These are phyloP conservation scores for Hirsutella thompsonii DNA, from an alignment of 2,329 filamentous ascomycete genomes.

Conservation along the genomic window DNA sequence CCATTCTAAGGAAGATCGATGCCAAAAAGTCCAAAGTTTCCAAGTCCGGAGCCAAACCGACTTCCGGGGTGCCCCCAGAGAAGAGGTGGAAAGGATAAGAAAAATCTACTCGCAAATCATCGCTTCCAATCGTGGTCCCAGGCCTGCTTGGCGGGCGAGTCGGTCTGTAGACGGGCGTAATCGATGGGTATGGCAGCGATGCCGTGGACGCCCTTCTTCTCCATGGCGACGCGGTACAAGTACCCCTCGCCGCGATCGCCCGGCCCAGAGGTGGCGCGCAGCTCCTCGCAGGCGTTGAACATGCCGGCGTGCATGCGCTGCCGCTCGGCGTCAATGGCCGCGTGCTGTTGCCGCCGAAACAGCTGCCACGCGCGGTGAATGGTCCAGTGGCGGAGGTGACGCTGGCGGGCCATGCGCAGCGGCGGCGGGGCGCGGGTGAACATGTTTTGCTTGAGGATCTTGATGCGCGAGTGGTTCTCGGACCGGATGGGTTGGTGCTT, in stretches of 20 bases:
- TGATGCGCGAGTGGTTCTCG: conserved; percentile 28
- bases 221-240: conserved; percentile 78
- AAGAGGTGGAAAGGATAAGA: too few relatives aligned
- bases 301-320: conserved; percentile 74
- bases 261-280: conserved; percentile 48
- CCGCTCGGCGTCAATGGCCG: conserved; percentile 54
- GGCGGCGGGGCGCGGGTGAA: conserved; percentile 47
- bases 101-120: too few relatives aligned
- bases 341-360: conserved; percentile 56
- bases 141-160: conserved; percentile 63
- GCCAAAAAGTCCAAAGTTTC: too few relatives aligned
- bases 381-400: conserved; percentile 91
- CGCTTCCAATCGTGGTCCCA: conserved; percentile 93
- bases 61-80: too few relatives aligned
- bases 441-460: conserved; percentile 32
- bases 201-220: conserved; percentile 75
- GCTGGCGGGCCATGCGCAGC: conserved; percentile 76
- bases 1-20: too few relatives aligned
- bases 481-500: conserved; percentile 13
- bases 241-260: conserved; percentile 50
- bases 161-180: conserved; percentile 75
- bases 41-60: too few relatives aligned
- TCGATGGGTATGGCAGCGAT: conserved; percentile 73
- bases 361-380: conserved; percentile 94
- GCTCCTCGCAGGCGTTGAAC: conserved; percentile 72